Evolutionary conservation across 345 rosid genomes (phyloP), one percentile per base, ranked within the genome.

Genomic region (Trapa bicornis): DNA sequence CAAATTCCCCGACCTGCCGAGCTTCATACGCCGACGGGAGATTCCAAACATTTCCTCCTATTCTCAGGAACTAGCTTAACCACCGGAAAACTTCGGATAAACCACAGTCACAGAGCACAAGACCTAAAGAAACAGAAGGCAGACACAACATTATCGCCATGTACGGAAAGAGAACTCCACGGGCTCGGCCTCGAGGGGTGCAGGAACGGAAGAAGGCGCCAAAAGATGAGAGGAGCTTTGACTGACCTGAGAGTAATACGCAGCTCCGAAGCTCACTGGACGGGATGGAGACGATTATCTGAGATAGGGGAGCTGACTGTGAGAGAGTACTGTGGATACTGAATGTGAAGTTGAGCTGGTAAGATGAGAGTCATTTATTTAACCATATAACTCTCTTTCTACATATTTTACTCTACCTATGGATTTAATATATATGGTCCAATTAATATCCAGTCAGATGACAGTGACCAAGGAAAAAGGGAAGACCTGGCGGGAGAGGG

Each of bases 11-110:
- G 12, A 93, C 98, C 97, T 87, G 75, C 97, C 98, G 77, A 93
- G 94, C 71, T 86, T 93, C 87, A 84, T 87, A 70, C 96, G 97
- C 65, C 87, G 81, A 56, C 92, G 87, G 16, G 97, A 84, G 74
- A 93, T 83, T 71, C 91, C 82, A 74, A 90, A 93, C 97, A 93
- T 93, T 66, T 70, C 35, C 37, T n/a, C 29, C 60, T 79, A 71
- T 69, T 39, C 9, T 67, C 61, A 54, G 22, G 29, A 22, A 22
- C 29, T 22, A 67, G 41, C 70, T 68, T 60, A 29, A 37, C 38
- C 69, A 37, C 12, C 74, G 39, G 60, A 47, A 29, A 72, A 66
- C 60, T 65, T 52, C 70, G 14, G 29, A 35, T n/a, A 35, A 3
- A 3, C 4, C 37, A 10, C 63, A 32, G 29, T 22, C 29, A 22